Percentiles rank a stretch among this genome's conserved stretches.
Evolutionary conservation across 2,329 filamentous ascomycete genomes (phyloP).

Genomic region (Lachnellula subtilissima): DNA sequence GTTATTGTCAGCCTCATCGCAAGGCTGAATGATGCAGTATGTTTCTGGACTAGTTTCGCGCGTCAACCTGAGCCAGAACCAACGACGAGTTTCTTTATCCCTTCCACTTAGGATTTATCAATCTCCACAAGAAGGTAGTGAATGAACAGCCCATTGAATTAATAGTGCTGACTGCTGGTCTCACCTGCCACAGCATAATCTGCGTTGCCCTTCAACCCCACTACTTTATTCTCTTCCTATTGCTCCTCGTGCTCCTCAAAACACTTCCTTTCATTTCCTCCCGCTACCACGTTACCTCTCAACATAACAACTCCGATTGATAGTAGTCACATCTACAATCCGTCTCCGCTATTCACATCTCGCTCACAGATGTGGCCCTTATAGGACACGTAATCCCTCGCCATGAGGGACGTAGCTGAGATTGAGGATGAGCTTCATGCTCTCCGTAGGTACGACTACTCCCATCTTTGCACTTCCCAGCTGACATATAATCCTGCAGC

Average conservation of each 20-base stretch:
- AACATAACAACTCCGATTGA: not conserved
- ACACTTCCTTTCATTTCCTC: not conserved
- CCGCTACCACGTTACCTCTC: not conserved
- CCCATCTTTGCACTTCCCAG: not conserved
- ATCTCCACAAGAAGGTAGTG: too few species aligned
- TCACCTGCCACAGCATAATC: too few species aligned
- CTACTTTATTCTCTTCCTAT: too few species aligned
- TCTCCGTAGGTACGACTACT: slow-evolving; percentile 24
- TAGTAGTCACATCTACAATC: not conserved
- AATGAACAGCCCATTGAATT: too few species aligned
- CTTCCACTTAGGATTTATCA: too few species aligned
- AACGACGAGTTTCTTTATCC: too few species aligned
- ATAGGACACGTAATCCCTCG: slow-evolving; percentile 13
- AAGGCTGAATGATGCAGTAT: not conserved
- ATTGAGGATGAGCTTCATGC: slow-evolving; percentile 31
- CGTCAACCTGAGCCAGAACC: not conserved
- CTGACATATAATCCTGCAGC: slow-evolving; percentile 16
- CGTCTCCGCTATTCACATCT: not conserved
- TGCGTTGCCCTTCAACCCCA: too few species aligned
- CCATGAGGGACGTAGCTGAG: slow-evolving; percentile 27
- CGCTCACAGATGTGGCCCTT: slow-evolving; percentile 10
- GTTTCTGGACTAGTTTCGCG: not conserved
- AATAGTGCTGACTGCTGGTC: too few species aligned
- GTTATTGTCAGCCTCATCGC: not conserved
- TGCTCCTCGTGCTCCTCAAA: too few species aligned